Conservation (phyloP, 805 yeast species). For the Yamadazyma laniorum region DNA sequence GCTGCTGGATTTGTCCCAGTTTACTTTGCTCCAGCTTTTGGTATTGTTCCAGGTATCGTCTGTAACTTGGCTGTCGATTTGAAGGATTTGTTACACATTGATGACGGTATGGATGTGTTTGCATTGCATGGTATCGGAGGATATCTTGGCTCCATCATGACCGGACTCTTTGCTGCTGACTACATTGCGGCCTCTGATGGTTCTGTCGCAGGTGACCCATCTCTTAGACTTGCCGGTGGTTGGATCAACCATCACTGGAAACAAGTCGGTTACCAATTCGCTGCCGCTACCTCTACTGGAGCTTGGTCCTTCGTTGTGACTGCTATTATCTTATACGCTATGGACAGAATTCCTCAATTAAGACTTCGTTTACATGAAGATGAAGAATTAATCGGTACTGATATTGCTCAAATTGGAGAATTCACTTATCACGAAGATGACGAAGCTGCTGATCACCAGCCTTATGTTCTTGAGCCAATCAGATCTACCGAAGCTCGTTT, state of each 20-base stretch:
- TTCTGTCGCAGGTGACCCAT: constrained; percentile 35
- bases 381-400: constrained; percentile 86
- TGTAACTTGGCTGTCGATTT: constrained; percentile 87
- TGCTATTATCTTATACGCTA: constrained; percentile 57
- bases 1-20: constrained; percentile 96
- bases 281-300: constrained; percentile 68
- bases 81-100: constrained; percentile 69
- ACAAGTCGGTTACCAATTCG: constrained; percentile 87
- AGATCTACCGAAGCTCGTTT: constrained; percentile 53
- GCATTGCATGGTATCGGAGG: constrained; percentile 96
- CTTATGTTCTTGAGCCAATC: constrained; percentile 74
- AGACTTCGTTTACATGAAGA: constrained; percentile 78
- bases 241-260: constrained; percentile 81
- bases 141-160: constrained; percentile 73
- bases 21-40: constrained; percentile 83
- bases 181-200: constrained; percentile 86
- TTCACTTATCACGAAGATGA: constrained; percentile 68
- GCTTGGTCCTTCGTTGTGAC: constrained; percentile 78
- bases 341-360: constrained; percentile 79
- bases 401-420: constrained; percentile 88
- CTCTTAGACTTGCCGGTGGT: constrained; percentile 63
- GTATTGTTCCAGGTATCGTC: constrained; percentile 69
- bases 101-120: constrained; percentile 94
- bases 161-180: constrained; percentile 91
- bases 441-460: constrained; percentile 23